Conservation (phyloP, 306 rosid genomes). For the Cicer chorassanicum region DNA sequence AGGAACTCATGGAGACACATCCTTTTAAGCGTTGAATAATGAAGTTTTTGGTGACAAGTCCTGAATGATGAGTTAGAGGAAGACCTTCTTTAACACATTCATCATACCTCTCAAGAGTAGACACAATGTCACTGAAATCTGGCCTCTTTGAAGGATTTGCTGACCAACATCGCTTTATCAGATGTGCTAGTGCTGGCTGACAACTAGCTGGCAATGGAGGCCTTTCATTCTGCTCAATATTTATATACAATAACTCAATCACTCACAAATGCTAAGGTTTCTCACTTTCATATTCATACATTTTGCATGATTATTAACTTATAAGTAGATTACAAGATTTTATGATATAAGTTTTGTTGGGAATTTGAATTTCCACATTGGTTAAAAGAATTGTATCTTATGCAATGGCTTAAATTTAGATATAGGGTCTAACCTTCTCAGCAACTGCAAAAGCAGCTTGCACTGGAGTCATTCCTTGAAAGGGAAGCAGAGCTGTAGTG, state of each 20-base stretch:
- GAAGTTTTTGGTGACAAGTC: constrained; percentile 70
- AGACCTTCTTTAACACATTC: constrained; percentile 95
- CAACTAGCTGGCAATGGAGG: constrained; percentile 97
- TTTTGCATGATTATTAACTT: not conserved
- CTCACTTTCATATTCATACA: no score
- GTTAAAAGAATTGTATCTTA: not conserved
- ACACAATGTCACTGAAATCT: constrained; percentile 86
- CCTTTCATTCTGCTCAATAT: constrained; percentile 79
- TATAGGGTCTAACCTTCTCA: constrained; percentile 71
- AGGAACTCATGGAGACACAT: constrained; percentile 75
- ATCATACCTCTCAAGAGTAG: constrained; percentile 82
- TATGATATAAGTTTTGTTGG: not conserved
- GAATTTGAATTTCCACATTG: not conserved
- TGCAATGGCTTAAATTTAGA: not conserved
- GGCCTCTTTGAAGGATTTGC: constrained; percentile 94
- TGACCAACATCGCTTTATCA: constrained; percentile 91
- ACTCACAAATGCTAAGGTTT: not conserved
- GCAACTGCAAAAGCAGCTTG: constrained; percentile 99
- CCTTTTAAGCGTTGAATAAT: constrained; percentile 79
- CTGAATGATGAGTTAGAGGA: constrained; percentile 82
- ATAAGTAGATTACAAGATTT: not conserved
- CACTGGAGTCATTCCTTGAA: constrained; percentile 98
- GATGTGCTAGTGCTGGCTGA: constrained; percentile 89
- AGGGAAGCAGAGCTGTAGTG: constrained; percentile 88
- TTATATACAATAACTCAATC: not conserved